Percentiles rank a stretch among this genome's conserved stretches.
Conservation (phyloP, 2,329 filamentous ascomycete species). For the Microcyclospora tardicrescens region DNA sequence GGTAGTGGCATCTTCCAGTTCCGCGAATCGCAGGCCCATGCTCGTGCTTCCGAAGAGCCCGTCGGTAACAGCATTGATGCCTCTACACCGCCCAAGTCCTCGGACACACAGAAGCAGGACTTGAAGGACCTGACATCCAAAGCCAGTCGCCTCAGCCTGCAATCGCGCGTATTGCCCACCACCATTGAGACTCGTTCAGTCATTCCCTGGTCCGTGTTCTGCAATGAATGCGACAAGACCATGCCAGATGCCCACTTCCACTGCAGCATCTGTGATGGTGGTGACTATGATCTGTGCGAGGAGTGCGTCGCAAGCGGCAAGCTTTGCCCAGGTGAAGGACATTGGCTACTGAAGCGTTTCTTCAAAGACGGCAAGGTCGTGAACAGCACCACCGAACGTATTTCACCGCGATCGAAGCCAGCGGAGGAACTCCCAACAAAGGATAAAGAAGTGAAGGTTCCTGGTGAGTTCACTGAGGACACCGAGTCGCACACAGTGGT, state of each 20-base stretch:
- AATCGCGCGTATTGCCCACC: slow-evolving; percentile 23
- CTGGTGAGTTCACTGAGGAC: slow-evolving; percentile 24
- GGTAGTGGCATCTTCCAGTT: slow-evolving; percentile 27
- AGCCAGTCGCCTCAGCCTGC: slow-evolving; percentile 9
- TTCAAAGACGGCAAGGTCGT: slow-evolving; percentile 66
- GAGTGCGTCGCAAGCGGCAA: slow-evolving; percentile 62
- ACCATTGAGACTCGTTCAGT: slow-evolving; percentile 9
- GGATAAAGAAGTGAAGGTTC: slow-evolving; percentile 25
- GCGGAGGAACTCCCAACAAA: slow-evolving; percentile 5
- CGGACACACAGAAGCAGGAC: slow-evolving; percentile 12
- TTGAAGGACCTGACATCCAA: slow-evolving; percentile 9
- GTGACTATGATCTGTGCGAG: slow-evolving; percentile 87
- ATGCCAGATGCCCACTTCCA: slow-evolving; percentile 82
- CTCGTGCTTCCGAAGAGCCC: slow-evolving; percentile 19
- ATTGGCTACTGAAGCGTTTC: slow-evolving; percentile 91
- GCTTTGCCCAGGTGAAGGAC: slow-evolving; percentile 62
- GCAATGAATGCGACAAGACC: slow-evolving; percentile 72
- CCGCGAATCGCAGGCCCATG: slow-evolving; percentile 13
- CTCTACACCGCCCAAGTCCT: slow-evolving; percentile 31
- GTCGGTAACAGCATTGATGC: slow-evolving; percentile 15
- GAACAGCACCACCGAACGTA: slow-evolving; percentile 72
- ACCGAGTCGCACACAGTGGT: slow-evolving; percentile 31
- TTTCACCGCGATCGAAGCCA: slow-evolving; percentile 31
- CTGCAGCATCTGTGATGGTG: slow-evolving; percentile 83
- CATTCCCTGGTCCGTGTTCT: slow-evolving; percentile 67